Evolutionary conservation across 306 rosid species (phyloP), one percentile per base, ranked within the genome.

Genomic region (Pterocarpus santalinus): DNA sequence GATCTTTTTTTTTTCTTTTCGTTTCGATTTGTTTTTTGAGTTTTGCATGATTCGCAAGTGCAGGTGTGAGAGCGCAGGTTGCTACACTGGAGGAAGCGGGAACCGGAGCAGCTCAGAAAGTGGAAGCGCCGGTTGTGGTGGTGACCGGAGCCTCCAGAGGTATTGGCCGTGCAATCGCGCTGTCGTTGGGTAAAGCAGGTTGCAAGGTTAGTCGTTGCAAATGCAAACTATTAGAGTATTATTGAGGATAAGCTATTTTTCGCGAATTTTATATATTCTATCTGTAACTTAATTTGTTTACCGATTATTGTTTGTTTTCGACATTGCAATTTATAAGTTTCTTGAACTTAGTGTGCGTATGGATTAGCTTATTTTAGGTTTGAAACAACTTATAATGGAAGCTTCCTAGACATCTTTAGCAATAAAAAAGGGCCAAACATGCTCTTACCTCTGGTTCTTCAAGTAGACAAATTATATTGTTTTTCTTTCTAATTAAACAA

Each of bases 141-240:
- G 97, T 94, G 65, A 94, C 98, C 4, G 98, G 98, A 84, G 98
- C 97, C 52, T 94, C 98, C 30, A 91, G 98, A 88, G 97, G 97
- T 10, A 92, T 94, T 69, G 98, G 98, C 58, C 88, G 83, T 80
- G 97, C 98, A 15, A 91, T 89, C 85, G 97, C 98, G 3, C 76
- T 91, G 81, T 60, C 92, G 34, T 86, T 94, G 82, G 98, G 98
- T 9, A 91, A 91, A 88, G 95, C 95, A 60, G 97, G 98, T 84
- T 94, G 98, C 78, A 94, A 91, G 98, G 98, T 94, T 81, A 80
- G 91, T 78, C 51, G 33, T 77, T 56, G 12, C 2, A 8, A 44
- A 72, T 35, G 6, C 47, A 39, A 39, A 22, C 28, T 22, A 22
- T 22, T 22, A 22, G 28, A 22, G 28, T 22, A 22, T 22, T 22